Evolutionary conservation across 2,329 filamentous ascomycete species (phyloP).

Genomic region (Colletotrichum sidae): DNA sequence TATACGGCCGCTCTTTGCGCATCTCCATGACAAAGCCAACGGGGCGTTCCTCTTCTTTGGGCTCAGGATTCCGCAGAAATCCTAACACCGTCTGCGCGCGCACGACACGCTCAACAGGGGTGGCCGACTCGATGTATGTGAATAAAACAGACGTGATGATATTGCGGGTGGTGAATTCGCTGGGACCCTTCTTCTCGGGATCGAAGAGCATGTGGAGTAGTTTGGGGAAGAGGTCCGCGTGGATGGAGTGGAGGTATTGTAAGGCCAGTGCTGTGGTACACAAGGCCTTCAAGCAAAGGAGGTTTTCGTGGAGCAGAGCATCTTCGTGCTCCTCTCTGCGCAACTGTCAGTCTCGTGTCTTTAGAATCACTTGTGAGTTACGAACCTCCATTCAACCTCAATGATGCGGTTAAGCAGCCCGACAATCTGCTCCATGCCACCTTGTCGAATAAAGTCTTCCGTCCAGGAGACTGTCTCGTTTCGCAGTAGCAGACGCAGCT

Average conservation of each 20-base stretch:
- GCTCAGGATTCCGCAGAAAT: slow-evolving; percentile 84
- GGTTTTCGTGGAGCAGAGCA: slow-evolving; percentile 87
- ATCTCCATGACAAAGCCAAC: slow-evolving; percentile 91
- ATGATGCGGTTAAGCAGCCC: slow-evolving; percentile 90
- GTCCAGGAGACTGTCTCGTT: slow-evolving; percentile 98
- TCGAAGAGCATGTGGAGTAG: slow-evolving; percentile 92
- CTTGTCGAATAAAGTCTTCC: slow-evolving; percentile 87
- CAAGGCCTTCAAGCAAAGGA: slow-evolving; percentile 93
- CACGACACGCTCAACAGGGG: slow-evolving; percentile 69
- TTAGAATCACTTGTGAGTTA: slow-evolving; percentile 37
- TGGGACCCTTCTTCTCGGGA: slow-evolving; percentile 97
- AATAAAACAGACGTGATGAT: slow-evolving; percentile 92
- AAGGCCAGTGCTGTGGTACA: slow-evolving; percentile 91
- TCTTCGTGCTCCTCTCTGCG: slow-evolving; percentile 94
- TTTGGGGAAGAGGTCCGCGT: slow-evolving; percentile 84
- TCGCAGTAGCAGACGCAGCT: slow-evolving; percentile 86
- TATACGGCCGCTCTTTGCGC: slow-evolving; percentile 87
- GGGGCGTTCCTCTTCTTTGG: slow-evolving; percentile 79
- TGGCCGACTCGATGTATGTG: slow-evolving; percentile 81
- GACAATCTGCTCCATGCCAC: slow-evolving; percentile 93
- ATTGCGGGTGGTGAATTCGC: slow-evolving; percentile 92
- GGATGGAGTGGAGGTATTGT: slow-evolving; percentile 83
- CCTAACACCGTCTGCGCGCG: slow-evolving; percentile 80
- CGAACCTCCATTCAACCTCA: slow-evolving; percentile 94
- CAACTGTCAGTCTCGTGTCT: slow-evolving; percentile 41